Conservation (phyloP, 805 yeast species). For the Suhomyces prunicola region DNA sequence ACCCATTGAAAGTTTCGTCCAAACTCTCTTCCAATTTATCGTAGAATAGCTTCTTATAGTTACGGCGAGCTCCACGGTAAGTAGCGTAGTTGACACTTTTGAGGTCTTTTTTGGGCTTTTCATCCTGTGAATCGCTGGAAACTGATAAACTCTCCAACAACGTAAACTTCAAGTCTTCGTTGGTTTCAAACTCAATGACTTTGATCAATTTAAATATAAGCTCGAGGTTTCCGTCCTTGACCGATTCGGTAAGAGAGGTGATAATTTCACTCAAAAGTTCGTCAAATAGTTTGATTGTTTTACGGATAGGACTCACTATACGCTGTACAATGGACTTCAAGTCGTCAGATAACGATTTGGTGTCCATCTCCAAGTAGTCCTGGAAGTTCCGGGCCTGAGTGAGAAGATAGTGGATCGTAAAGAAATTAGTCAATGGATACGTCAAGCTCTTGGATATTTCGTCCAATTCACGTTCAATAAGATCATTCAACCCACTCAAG, state of each 20-base stretch:
- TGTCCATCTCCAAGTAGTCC: conserved; percentile 66
- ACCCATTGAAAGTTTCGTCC: conserved; percentile 62
- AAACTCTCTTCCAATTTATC: conserved; percentile 58
- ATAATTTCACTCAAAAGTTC: conserved; percentile 61
- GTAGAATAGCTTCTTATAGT: conserved; percentile 61
- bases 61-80: conserved; percentile 43
- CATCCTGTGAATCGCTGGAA: conserved; percentile 8
- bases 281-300: conserved; percentile 58
- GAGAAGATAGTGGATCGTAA: conserved; percentile 66
- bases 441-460: conserved; percentile 32
- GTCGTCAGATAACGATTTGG: conserved; percentile 53
- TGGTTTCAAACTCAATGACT: conserved; percentile 75
- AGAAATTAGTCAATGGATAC: conserved; percentile 52
- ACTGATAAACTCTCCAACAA: conserved; percentile 32
- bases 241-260: conserved; percentile 65
- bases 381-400: conserved; percentile 71
- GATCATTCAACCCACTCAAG: conserved; percentile 45
- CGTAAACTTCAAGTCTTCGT: conserved; percentile 60
- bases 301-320: conserved; percentile 46
- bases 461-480: conserved; percentile 47
- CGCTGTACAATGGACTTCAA: conserved; percentile 61
- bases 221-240: conserved; percentile 64
- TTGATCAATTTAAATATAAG: conserved; percentile 71
- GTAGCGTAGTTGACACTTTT: conserved; percentile 25
- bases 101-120: conserved; percentile 5